These are phyloP conservation scores for Brassica balearica DNA, from an alignment of 441 rosid species.

Conservation along the genomic window DNA sequence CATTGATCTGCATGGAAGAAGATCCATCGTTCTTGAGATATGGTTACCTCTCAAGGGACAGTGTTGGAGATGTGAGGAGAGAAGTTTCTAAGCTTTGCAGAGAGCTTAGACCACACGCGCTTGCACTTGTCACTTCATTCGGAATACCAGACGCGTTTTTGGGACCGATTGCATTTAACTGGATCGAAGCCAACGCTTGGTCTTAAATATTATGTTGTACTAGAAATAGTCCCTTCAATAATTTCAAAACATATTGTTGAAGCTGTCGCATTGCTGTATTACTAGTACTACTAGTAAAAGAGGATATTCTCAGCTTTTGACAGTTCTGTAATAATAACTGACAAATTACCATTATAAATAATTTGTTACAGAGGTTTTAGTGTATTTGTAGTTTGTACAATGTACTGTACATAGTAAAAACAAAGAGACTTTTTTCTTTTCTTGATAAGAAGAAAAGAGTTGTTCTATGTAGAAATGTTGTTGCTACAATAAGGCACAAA, in stretches of 20 bases:
- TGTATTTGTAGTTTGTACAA: background rate
- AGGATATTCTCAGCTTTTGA: background rate
- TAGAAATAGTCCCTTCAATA: conserved; percentile 20
- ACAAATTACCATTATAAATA: background rate
- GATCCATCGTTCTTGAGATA: conserved; percentile 80
- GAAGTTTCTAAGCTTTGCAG: conserved; percentile 73
- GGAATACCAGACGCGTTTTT: conserved; percentile 83
- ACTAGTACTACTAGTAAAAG: background rate
- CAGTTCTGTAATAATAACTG: background rate
- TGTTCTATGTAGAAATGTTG: no score
- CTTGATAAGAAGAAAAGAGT: no score
- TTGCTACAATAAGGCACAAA: no score
- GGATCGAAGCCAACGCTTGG: conserved; percentile 93
- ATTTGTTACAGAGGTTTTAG: background rate
- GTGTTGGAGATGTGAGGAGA: conserved; percentile 63
- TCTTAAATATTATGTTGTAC: conserved; percentile 50
- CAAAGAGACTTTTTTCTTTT: no score
- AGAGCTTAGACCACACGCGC: conserved; percentile 82
- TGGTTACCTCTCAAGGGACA: conserved; percentile 65
- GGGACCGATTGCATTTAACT: conserved; percentile 86
- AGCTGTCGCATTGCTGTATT: background rate
- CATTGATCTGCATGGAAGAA: conserved; percentile 73
- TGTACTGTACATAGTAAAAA: background rate
- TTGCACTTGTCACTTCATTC: conserved; percentile 74
- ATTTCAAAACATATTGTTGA: background rate